Evolutionary conservation across 2,329 filamentous ascomycete species (phyloP).

Genomic region (Colletotrichum simmondsii): DNA sequence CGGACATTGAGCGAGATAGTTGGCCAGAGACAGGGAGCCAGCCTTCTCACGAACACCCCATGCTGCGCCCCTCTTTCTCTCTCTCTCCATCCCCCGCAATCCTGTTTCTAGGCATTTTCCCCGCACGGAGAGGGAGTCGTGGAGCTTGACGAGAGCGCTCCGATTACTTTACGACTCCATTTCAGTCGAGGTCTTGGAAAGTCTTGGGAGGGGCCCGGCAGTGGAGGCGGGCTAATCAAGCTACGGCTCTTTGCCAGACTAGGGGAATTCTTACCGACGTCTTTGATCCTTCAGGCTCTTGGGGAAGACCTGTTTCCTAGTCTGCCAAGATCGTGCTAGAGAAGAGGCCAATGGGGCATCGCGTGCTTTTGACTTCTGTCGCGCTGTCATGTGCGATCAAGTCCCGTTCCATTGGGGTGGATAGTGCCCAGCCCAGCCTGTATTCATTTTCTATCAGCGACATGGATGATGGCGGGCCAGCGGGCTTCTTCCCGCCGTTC

Average conservation of each 20-base stretch:
- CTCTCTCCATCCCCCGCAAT: constrained; percentile 5
- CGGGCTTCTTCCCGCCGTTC: constrained; percentile 1
- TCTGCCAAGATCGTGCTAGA: not conserved
- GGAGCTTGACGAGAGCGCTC: constrained; percentile 1
- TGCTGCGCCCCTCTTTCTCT: not conserved
- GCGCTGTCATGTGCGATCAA: constrained; percentile 1
- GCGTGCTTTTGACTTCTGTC: not conserved
- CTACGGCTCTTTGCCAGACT: not conserved
- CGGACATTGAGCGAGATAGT: not conserved
- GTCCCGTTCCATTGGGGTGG: not conserved
- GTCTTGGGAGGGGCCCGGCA: not conserved
- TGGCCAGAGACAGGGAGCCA: not conserved
- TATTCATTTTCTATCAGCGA: not conserved
- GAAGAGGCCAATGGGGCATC: not conserved
- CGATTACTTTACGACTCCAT: not conserved
- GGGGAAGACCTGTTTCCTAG: not conserved
- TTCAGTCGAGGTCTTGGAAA: not conserved
- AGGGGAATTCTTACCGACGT: not conserved
- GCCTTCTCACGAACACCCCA: not conserved
- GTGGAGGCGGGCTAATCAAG: not conserved
- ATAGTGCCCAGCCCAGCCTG: not conserved
- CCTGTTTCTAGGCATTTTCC: constrained; percentile 3
- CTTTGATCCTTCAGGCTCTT: not conserved
- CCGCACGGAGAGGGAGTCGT: not conserved
- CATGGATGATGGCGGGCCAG: not conserved